These are phyloP conservation scores for Lichtheimia hyalospora DNA, from an alignment of 371 early-diverging fungal genomes.

Conservation along the genomic window DNA sequence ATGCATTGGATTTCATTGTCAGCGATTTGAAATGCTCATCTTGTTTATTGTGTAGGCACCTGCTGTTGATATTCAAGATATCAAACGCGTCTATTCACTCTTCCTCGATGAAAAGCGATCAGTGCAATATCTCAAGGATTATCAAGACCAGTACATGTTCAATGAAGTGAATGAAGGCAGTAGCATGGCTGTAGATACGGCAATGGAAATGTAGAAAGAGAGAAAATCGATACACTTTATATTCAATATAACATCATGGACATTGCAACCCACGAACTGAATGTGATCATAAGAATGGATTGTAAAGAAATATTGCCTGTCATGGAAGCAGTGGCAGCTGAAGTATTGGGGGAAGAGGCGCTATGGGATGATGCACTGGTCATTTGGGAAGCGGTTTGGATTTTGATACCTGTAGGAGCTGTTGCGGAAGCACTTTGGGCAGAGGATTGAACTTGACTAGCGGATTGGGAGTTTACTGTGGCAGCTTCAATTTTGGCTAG, in stretches of 20 bases:
- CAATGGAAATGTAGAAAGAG: conserved; percentile 48
- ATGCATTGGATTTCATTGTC: background rate
- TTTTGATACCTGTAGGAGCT: too few relatives aligned
- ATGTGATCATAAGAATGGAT: background rate
- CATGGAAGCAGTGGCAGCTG: too few relatives aligned
- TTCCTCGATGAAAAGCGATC: conserved; percentile 97
- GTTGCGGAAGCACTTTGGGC: too few relatives aligned
- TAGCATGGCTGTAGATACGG: conserved; percentile 40
- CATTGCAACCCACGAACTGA: background rate
- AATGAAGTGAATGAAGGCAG: conserved; percentile 52
- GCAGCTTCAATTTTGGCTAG: conserved; percentile 5
- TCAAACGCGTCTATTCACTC: conserved; percentile 89
- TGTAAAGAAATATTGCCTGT: too few relatives aligned
- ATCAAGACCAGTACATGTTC: conserved; percentile 93
- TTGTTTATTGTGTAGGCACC: conserved; percentile 47
- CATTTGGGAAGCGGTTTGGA: too few relatives aligned
- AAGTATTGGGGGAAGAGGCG: too few relatives aligned
- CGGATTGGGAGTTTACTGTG: too few relatives aligned
- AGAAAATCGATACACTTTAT: conserved; percentile 3
- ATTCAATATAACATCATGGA: too few relatives aligned
- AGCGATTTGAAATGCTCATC: background rate
- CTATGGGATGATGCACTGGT: too few relatives aligned
- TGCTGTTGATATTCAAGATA: conserved; percentile 89
- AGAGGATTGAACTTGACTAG: too few relatives aligned
- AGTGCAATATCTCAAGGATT: conserved; percentile 88